Conservation (phyloP, 2,329 filamentous ascomycete genomes). For the Ceratocystis albifundus region DNA sequence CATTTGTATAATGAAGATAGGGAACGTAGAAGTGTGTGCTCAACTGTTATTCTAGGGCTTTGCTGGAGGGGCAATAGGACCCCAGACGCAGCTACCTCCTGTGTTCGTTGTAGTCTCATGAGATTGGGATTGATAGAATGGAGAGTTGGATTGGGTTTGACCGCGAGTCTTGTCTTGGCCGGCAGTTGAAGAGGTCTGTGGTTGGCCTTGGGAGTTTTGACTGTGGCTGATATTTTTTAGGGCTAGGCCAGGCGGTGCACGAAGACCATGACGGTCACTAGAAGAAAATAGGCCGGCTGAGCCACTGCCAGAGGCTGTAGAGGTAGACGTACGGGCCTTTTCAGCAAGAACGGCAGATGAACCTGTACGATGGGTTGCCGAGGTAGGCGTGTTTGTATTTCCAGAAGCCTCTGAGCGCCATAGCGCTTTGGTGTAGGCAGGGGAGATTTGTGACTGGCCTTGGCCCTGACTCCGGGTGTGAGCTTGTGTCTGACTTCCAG, state of each 20-base stretch:
- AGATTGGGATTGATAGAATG: not conserved
- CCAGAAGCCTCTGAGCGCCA: conserved; percentile 10
- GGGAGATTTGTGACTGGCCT: conserved; percentile 4
- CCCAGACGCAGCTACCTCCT: conserved; percentile 26
- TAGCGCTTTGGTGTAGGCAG: conserved; percentile 12
- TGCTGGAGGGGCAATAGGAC: conserved; percentile 28
- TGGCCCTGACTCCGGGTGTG: not conserved
- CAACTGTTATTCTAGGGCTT: conserved; percentile 26
- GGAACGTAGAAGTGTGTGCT: not conserved
- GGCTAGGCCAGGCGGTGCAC: not conserved
- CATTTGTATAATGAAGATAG: not conserved
- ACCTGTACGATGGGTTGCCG: not conserved
- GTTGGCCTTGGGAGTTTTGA: not conserved
- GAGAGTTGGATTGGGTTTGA: not conserved
- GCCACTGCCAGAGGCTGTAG: not conserved
- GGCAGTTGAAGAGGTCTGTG: not conserved
- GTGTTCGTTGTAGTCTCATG: not conserved
- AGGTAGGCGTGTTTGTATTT: not conserved
- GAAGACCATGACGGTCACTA: not conserved
- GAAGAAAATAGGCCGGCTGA: not conserved
- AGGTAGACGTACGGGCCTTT: not conserved
- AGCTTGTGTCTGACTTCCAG: not conserved
- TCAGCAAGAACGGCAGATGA: not conserved
- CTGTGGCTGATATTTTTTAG: not conserved
- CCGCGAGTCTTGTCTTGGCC: not conserved